Evolutionary conservation across 208 protist genomes (phyloP).

Genomic region (Acanthamoeba lugdunensis): DNA sequence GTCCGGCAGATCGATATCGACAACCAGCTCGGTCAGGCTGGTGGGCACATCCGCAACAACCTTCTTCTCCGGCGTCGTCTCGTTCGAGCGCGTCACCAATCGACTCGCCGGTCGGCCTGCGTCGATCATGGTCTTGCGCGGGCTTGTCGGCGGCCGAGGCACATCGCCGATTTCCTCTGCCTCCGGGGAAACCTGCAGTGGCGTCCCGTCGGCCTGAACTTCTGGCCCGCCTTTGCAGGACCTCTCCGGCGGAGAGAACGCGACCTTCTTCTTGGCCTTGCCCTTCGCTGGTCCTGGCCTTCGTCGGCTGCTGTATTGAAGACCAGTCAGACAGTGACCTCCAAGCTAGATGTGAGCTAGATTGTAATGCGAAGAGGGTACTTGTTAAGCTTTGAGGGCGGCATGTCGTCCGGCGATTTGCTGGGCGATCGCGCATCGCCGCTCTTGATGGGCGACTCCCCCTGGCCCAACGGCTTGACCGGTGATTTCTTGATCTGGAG

Average conservation of each 20-base stretch:
- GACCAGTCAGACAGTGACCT: no score
- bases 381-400: background rate
- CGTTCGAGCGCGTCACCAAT: no score
- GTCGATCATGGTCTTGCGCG: no score
- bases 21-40: background rate
- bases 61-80: background rate
- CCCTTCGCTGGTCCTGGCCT: background rate
- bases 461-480: conserved; percentile 17
- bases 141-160: no score
- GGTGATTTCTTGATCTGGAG: conserved; percentile 13
- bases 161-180: background rate
- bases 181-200: background rate
- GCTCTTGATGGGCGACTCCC: conserved; percentile 26
- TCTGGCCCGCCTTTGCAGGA: background rate
- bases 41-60: no score
- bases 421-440: background rate
- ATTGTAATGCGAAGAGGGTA: background rate
- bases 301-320: background rate
- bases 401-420: background rate
- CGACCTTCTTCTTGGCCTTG: conserved; percentile 17
- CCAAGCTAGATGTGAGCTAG: background rate
- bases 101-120: background rate
- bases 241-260: background rate
- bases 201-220: background rate
- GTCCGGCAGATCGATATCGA: background rate